Evolutionary conservation across 257 asterid species (phyloP), one percentile per base, ranked within the genome.

Genomic region (Nicotiana tomentosiformis): DNA sequence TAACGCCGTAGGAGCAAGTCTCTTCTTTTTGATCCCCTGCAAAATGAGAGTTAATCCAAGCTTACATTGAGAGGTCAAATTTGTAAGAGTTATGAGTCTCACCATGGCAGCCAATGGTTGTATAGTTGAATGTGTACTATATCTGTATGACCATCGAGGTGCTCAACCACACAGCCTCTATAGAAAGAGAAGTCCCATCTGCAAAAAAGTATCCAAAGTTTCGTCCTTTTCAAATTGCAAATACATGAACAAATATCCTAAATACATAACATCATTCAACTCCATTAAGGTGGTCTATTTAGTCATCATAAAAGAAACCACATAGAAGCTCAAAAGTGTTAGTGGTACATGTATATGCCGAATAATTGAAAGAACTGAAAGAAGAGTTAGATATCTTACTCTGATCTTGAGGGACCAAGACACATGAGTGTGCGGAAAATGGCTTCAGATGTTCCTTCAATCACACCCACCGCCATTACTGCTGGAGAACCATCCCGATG

Each of bases 61-160:
- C 60, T 16, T 77, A 84, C 43, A 78, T 65, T 8, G 39, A 82
- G 11, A 77, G 66, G 51, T 9, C 80, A 61, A 80, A 68, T 74
- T 32, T 58, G n/a, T 65, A 35, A 57, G 84, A 81, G 68, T 81
- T 77, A 82, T 32, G 29, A 82, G 43, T 58, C 91, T 83, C 23
- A 94, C 99, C 99, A 91, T 79, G 99, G 97, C 66, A 92, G 89
- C 98, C 98, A 96, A 86, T 92, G 97, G 86, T 92, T 89, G 81
- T 88, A 88, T 65, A 96, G 85, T 83, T 93, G 91, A 79, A 90
- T 74, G 90, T 96, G 98, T 78, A 96, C 58, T 78, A 96, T 96
- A 86, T 96, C 99, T 0, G 97, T 96, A 72, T 93, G 98, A 61
- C 97, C 97, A 84, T 96, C 98, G 66, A 93, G 96, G 60, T 92